Conservation (phyloP, 768 basidiomycete genomes). For the Royoungia palumana region DNA sequence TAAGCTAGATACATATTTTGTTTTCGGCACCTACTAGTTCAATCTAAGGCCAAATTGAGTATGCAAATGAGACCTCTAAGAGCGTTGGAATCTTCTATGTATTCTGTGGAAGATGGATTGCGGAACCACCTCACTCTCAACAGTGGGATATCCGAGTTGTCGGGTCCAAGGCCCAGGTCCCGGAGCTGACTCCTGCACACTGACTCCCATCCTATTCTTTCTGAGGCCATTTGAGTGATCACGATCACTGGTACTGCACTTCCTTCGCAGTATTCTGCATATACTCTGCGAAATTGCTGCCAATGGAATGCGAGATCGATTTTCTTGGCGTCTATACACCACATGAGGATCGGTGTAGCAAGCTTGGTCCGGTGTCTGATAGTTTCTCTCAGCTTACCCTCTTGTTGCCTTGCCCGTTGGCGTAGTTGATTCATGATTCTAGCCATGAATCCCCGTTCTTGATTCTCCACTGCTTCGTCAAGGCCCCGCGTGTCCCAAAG, state of each 20-base stretch:
- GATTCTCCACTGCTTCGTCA: too few species aligned
- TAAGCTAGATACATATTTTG: not conserved
- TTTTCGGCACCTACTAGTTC: not conserved
- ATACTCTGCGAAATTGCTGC: conserved; percentile 22
- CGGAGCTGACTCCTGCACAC: conserved; percentile 8
- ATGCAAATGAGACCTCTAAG: conserved; percentile 2
- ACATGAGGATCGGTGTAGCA: conserved; percentile 18
- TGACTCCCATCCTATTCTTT: conserved; percentile 11
- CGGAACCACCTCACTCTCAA: not conserved
- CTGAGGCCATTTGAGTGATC: conserved; percentile 14
- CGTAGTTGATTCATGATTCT: conserved; percentile 12
- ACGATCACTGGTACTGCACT: too few species aligned
- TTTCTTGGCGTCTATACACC: conserved; percentile 25
- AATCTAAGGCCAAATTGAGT: not conserved
- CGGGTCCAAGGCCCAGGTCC: too few species aligned
- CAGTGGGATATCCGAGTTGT: not conserved
- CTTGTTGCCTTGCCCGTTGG: conserved; percentile 10
- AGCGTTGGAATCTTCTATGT: not conserved
- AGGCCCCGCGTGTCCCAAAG: conserved; percentile 27
- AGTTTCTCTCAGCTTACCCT: conserved; percentile 16
- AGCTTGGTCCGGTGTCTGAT: conserved; percentile 6
- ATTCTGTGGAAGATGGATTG: not conserved
- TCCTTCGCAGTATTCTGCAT: conserved; percentile 21
- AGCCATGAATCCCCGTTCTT: conserved; percentile 2
- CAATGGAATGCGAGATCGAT: conserved; percentile 13